Conservation (phyloP, 2,329 filamentous ascomycete genomes). For the Simplicillium sp. region DNA sequence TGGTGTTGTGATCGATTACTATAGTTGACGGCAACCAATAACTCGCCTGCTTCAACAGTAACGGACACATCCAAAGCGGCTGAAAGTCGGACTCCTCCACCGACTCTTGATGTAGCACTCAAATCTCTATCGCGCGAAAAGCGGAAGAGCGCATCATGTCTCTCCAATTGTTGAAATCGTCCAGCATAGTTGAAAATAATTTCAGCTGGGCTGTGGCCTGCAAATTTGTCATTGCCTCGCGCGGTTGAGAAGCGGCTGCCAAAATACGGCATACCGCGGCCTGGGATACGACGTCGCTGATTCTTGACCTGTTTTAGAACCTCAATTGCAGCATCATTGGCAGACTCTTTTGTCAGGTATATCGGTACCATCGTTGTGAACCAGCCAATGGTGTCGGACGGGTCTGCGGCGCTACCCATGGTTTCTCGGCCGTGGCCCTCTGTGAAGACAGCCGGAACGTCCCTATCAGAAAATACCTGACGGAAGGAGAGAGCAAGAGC, state of each 20-base stretch:
- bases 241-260: conserved; percentile 20
- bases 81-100: background rate
- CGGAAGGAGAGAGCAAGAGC: conserved; percentile 23
- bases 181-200: conserved; percentile 38
- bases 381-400: conserved; percentile 33
- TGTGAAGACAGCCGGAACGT: conserved; percentile 24
- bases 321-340: background rate
- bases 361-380: conserved; percentile 32
- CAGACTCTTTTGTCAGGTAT: conserved; percentile 7
- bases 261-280: conserved; percentile 28
- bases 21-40: background rate
- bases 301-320: conserved; percentile 21
- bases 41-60: background rate
- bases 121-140: background rate
- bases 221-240: conserved; percentile 18
- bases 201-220: conserved; percentile 26
- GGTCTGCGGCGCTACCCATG: conserved; percentile 20
- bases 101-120: background rate
- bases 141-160: conserved; percentile 12
- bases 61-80: background rate
- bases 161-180: conserved; percentile 31
- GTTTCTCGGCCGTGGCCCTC: conserved; percentile 33
- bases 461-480: conserved; percentile 21
- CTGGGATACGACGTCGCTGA: conserved; percentile 18
- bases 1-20: background rate